Evolutionary conservation across 208 protist species (phyloP).

Genomic region (Leishmania braziliensis): DNA sequence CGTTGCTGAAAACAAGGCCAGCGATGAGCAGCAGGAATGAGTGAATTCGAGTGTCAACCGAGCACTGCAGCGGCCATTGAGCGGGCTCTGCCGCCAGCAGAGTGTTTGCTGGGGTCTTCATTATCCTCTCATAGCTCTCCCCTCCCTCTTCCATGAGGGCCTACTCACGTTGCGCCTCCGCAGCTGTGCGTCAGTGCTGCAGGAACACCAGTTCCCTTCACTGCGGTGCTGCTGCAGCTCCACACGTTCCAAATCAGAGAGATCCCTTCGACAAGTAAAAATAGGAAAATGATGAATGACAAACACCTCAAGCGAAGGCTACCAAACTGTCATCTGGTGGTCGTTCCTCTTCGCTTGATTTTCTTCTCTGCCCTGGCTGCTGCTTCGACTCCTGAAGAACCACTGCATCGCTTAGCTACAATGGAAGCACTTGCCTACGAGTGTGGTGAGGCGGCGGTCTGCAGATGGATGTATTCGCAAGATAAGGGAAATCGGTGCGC

Average conservation of each 20-base stretch:
- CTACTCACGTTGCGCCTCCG: background rate
- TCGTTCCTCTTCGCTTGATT: background rate
- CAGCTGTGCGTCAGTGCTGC: background rate
- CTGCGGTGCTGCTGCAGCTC: background rate
- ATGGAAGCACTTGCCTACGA: background rate
- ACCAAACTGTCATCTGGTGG: background rate
- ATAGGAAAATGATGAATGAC: background rate
- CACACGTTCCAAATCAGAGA: background rate
- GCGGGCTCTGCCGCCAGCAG: background rate
- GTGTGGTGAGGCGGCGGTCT: background rate
- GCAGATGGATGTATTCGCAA: background rate
- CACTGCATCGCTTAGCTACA: background rate
- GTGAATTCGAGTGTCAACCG: slow-evolving; percentile 8
- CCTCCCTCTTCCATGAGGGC: background rate
- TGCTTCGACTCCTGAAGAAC: background rate
- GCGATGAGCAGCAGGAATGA: slow-evolving; percentile 32
- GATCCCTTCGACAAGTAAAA: too few species aligned
- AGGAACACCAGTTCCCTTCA: background rate
- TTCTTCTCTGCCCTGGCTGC: background rate
- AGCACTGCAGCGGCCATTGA: slow-evolving; percentile 10
- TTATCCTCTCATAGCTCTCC: background rate
- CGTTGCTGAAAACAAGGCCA: slow-evolving; percentile 34
- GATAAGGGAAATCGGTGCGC: background rate
- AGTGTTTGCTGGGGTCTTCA: background rate
- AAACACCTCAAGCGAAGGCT: background rate